Percentiles rank a stretch among this genome's conserved stretches.
phyloP scores from a whole-genome alignment of 164 flowering plant genomes.

The Macadamia integrifolia region DNA sequence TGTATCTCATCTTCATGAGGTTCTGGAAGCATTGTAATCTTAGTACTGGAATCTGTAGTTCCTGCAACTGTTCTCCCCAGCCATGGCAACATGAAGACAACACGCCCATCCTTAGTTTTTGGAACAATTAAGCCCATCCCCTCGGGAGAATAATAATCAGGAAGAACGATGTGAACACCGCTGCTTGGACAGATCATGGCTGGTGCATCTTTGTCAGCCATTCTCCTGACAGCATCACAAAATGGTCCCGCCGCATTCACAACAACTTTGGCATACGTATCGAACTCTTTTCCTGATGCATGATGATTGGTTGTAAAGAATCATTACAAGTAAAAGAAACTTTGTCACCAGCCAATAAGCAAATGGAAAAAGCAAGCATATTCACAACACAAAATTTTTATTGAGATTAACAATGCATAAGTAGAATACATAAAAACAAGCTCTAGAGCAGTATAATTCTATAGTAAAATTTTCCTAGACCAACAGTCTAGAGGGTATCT shows the following conservation, averaged over 20 bases:
- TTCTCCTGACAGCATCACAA: slow-evolving; percentile 82
- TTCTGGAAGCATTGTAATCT: slow-evolving; percentile 85
- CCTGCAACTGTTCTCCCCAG: slow-evolving; percentile 96
- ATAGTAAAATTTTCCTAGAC: no score
- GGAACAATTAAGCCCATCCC: slow-evolving; percentile 99
- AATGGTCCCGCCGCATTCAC: slow-evolving; percentile 98
- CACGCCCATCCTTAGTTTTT: slow-evolving; percentile 98
- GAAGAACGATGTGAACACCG: slow-evolving; percentile 93
- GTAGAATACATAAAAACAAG: no score
- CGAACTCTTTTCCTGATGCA: slow-evolving; percentile 83
- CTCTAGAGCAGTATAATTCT: no score
- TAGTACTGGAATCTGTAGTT: slow-evolving; percentile 85
- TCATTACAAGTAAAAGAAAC: slow-evolving; percentile 14
- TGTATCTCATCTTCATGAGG: slow-evolving; percentile 98
- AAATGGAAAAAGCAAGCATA: no score
- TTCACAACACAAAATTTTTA: no score
- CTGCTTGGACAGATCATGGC: slow-evolving; percentile 93
- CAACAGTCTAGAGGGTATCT: no score
- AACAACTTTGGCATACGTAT: slow-evolving; percentile 83
- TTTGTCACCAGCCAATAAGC: background rate
- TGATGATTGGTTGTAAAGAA: slow-evolving; percentile 19
- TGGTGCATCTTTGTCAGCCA: slow-evolving; percentile 72
- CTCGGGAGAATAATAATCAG: slow-evolving; percentile 98
- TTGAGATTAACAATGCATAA: no score
- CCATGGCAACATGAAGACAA: slow-evolving; percentile 99